Conservation (phyloP, 768 basidiomycete species). For the Suillus sp. region DNA sequence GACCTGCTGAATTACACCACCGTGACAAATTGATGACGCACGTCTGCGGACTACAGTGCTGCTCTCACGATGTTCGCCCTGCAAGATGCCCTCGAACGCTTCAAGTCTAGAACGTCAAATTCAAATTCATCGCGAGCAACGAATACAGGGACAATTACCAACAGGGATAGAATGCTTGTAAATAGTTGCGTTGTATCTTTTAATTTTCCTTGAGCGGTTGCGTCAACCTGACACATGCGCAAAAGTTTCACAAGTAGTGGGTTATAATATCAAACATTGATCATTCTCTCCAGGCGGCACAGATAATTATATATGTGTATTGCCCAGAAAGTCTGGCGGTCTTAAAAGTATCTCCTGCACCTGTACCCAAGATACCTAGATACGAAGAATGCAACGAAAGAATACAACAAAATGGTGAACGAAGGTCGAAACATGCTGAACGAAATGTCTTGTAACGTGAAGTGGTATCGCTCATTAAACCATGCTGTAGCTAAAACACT, state of each 20-base stretch:
- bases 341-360: background rate
- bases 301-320: background rate
- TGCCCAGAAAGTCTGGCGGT: background rate
- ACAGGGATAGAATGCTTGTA: background rate
- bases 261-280: background rate
- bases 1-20: background rate
- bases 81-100: background rate
- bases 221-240: background rate
- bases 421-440: background rate
- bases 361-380: background rate
- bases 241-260: background rate
- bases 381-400: background rate
- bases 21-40: background rate
- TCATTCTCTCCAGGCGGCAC: background rate
- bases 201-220: background rate
- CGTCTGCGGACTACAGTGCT: background rate
- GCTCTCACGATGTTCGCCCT: background rate
- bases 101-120: background rate
- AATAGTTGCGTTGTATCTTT: background rate
- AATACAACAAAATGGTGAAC: background rate
- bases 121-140: constrained; percentile 7
- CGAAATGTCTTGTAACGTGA: background rate
- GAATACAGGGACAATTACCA: background rate
- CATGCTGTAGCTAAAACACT: background rate
- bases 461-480: background rate